phyloP scores from a whole-genome alignment of 345 rosid species.

The Carallia brachiata region DNA sequence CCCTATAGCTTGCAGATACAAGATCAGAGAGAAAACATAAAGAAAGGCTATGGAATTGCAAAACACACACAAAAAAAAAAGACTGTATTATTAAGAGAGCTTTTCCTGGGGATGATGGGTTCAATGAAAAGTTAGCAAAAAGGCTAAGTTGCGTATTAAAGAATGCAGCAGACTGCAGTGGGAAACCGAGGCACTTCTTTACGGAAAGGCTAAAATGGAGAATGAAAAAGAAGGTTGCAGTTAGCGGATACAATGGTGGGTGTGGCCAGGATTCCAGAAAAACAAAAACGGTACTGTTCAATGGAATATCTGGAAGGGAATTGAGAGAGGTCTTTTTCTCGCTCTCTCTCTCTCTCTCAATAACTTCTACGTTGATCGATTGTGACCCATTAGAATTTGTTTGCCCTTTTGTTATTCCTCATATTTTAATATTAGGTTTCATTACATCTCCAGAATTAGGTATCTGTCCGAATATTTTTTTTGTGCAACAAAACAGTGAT shows the following conservation, averaged over 20 bases:
- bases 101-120: constrained; percentile 32
- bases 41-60: constrained; percentile 26
- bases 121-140: constrained; percentile 16
- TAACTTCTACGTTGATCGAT: constrained; percentile 12
- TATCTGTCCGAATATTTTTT: no score
- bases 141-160: constrained; percentile 9
- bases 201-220: neutral
- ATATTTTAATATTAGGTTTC: neutral
- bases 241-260: constrained; percentile 1
- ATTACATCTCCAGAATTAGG: no score
- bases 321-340: neutral
- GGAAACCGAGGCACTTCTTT: neutral
- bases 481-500: no score
- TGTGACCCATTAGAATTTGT: constrained; percentile 14
- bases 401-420: neutral
- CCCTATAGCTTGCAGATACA: constrained; percentile 30
- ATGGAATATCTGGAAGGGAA: constrained; percentile 15
- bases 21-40: constrained; percentile 9
- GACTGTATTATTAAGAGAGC: constrained; percentile 4
- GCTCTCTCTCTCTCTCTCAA: neutral
- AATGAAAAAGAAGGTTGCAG: constrained; percentile 14
- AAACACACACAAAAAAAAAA: constrained; percentile 20
- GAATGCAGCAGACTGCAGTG: neutral
- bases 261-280: neutral
- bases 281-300: constrained; percentile 11